Base-by-base conservation (phyloP, 2,329 filamentous ascomycete genomes). In the Colletotrichum cordylinicola region DNA sequence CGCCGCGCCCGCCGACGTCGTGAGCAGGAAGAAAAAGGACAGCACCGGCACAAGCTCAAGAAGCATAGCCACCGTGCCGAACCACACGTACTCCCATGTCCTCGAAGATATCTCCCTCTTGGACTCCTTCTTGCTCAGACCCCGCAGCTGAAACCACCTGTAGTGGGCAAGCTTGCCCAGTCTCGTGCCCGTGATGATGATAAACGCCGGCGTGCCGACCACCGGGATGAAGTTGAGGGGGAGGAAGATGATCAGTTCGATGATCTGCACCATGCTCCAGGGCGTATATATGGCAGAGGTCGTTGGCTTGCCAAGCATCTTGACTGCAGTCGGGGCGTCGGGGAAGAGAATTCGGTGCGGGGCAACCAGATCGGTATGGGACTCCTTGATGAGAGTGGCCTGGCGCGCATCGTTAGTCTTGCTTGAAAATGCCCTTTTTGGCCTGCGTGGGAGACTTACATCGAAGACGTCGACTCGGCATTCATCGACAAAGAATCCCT, bases 11-110 rank as follows among this genome's bases (percentile, higher is more conserved):
- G 93, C 92, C 2, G 96, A 94, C 4, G 94, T 96, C 0, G 96
- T 98, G 78, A 99, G 86, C 52, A 98, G 89, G 83, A 98, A 98
- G 82, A 98, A 93, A 89, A 99, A 98, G n/a, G 94, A 98, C 65
- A 98, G 85, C 15, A 96, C 90, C 2, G 97, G 97, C 10, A 98
- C 89, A n/a, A 98, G 90, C 85, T 98, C 95, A 33, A 98, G 85
- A 8, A 95, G 83, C 86, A 98, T 91, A 66, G 96, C 95, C 6
- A 97, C 89, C 1, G 94, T 95, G 18, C 97, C 97, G 81, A 98
- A 98, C 95, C 95, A 98, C 16, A 95, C 93, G 82, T 98, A 98
- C 75, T 97, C 94, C 91, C 95, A 94, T 77, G 91, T 88, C 69
- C 94, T 90, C 58, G 87, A 88, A 75, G 89, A 89, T 33, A 96